phyloP scores from a whole-genome alignment of 768 basidiomycete species.

The Termitomyces bulborhizus region DNA sequence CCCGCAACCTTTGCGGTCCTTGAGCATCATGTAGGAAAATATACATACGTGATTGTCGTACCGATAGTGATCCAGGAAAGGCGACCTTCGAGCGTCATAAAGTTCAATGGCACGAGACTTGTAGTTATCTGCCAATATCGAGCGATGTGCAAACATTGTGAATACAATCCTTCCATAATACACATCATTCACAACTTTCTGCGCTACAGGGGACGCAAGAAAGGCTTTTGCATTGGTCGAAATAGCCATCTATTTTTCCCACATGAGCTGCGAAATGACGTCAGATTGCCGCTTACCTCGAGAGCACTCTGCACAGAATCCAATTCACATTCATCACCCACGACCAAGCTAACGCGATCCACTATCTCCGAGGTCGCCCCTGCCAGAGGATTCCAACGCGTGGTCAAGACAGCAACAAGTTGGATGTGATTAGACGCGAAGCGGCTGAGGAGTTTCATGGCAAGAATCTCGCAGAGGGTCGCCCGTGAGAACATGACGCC shows the following conservation, averaged over 20 bases:
- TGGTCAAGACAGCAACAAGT: slow-evolving; percentile 72
- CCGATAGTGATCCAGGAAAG: slow-evolving; percentile 84
- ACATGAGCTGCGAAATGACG: not conserved
- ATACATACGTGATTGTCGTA: slow-evolving; percentile 15
- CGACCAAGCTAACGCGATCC: slow-evolving; percentile 52
- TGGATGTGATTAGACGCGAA: slow-evolving; percentile 75
- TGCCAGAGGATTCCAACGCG: slow-evolving; percentile 79
- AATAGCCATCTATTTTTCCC: slow-evolving; percentile 68
- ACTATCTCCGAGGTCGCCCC: slow-evolving; percentile 66
- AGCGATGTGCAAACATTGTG: slow-evolving; percentile 52
- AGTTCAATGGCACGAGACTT: slow-evolving; percentile 69
- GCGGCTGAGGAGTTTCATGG: slow-evolving; percentile 75
- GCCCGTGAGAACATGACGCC: slow-evolving; percentile 64
- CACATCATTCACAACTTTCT: slow-evolving; percentile 84
- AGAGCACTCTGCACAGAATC: slow-evolving; percentile 76
- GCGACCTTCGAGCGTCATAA: slow-evolving; percentile 60
- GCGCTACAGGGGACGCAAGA: slow-evolving; percentile 75
- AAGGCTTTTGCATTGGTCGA: slow-evolving; percentile 81
- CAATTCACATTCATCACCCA: slow-evolving; percentile 56
- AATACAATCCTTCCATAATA: slow-evolving; percentile 76
- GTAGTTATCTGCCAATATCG: slow-evolving; percentile 88
- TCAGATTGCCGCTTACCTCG: slow-evolving; percentile 48
- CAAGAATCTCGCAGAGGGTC: slow-evolving; percentile 80
- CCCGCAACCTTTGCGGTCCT: slow-evolving; percentile 51
- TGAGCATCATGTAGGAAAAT: not conserved